Base-by-base conservation (phyloP, 768 basidiomycete species). In the Ramaria sp. region DNA sequence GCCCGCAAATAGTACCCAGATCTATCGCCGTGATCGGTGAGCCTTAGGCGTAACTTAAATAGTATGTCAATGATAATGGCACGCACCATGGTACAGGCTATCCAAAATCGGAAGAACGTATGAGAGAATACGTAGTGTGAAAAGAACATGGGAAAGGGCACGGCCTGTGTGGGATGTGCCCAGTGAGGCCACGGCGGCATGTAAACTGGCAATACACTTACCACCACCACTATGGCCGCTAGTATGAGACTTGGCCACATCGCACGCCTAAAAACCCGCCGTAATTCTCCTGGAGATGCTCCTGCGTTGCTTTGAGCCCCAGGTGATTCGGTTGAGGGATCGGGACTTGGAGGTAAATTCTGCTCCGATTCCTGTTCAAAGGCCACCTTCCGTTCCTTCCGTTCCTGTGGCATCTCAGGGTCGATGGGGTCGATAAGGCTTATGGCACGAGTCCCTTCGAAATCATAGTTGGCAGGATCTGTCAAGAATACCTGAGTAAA, bases 91-190 rank as follows among this genome's bases (percentile, higher is more conserved):
- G 69, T 68, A 20, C 70, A 65, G 4, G 72, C 66, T 13, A 68
- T 69, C 73, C 71, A 73, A 57, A 73, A 73, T 41, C 59, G 63
- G 53, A 64, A 73, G 61, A 73, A 74, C 27, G 59, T 59, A 43
- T 67, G 65, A 45, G 67, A 70, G 48, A 70, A 72, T 11, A 72
- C 52, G 51, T 73, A 69, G 50, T 67, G 66, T 55, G 70, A 70
- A 62, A 73, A 72, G 55, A 72, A 70, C 70, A 71, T 67, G 12
- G 72, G 73, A 7, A 74, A 53, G 1, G 72, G 72, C 1, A 72
- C 70, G 71, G 47, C 20, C 48, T 17, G 48, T 12, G 31, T 39
- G 17, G 43, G 20, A 13, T 2, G 20, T 43, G 15, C 34, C 45
- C 30, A 49, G 52, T 62, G 37, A 15, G 3, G 42, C 7, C 31